A percentile compares a stretch with the other conserved stretches of the same genome.
Conservation (phyloP, 768 basidiomycete species). For the Suillus paluster region DNA sequence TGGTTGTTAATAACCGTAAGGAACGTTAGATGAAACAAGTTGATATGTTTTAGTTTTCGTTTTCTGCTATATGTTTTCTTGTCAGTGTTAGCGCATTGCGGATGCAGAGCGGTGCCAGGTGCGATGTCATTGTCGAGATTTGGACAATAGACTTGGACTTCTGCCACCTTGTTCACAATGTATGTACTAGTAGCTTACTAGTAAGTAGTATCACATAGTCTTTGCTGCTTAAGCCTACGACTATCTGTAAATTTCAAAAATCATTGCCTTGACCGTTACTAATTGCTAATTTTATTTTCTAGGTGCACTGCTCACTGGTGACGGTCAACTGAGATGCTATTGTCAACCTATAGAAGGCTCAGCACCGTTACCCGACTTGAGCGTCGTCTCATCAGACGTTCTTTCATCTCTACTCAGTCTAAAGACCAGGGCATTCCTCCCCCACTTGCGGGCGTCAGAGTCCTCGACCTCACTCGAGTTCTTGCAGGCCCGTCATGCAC, state of each 20-base stretch:
- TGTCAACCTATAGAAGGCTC: not conserved
- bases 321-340: slow-evolving; percentile 1
- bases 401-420: slow-evolving; percentile 1
- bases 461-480: slow-evolving; percentile 90
- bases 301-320: not conserved
- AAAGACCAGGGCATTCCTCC: slow-evolving; percentile 60
- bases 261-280: not conserved
- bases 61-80: slow-evolving; percentile 7
- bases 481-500: slow-evolving; percentile 93
- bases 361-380: not conserved
- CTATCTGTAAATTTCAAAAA: not conserved
- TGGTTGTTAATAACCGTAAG: slow-evolving; percentile 11
- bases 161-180: slow-evolving; percentile 27
- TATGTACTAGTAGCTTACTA: not conserved
- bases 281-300: not conserved
- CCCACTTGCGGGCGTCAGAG: slow-evolving; percentile 76
- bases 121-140: slow-evolving; percentile 8
- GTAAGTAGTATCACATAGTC: too few relatives aligned
- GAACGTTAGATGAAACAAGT: slow-evolving; percentile 6
- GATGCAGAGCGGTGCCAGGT: slow-evolving; percentile 27
- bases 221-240: not conserved
- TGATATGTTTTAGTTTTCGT: slow-evolving; percentile 9
- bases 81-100: slow-evolving; percentile 13
- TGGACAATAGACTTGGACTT: slow-evolving; percentile 17
- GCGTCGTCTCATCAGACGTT: not conserved